Evolutionary conservation across 345 rosid genomes (phyloP).

Genomic region (Pseudoturritis turrita): DNA sequence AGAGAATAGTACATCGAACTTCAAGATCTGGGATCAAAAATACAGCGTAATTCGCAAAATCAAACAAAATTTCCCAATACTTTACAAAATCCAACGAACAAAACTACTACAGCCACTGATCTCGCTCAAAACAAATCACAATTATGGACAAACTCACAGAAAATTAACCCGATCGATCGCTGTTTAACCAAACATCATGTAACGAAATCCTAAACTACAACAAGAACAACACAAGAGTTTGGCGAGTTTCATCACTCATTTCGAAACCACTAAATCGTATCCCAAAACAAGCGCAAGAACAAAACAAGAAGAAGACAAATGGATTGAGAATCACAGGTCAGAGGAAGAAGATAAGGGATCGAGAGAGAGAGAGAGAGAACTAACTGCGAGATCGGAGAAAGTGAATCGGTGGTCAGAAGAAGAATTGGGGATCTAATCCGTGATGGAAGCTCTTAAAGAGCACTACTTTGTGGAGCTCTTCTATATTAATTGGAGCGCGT

Average conservation of each 20-base stretch:
- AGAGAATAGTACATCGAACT: neutral
- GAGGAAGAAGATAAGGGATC: neutral
- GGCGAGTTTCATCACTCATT: neutral
- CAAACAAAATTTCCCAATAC: neutral
- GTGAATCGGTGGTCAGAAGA: conserved; percentile 18
- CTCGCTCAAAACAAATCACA: conserved; percentile 1
- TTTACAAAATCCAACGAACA: neutral
- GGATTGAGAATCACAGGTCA: neutral
- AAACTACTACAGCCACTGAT: neutral
- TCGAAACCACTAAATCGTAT: neutral
- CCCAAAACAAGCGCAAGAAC: neutral
- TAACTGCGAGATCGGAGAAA: conserved; percentile 14
- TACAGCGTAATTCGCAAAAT: neutral
- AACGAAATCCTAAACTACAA: neutral
- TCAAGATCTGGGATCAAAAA: conserved; percentile 20
- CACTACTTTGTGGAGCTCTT: neutral
- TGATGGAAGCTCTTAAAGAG: conserved; percentile 16
- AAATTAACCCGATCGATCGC: neutral
- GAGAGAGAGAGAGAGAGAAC: neutral
- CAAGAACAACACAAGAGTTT: neutral
- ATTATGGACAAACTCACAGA: neutral
- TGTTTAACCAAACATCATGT: neutral
- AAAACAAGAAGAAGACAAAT: neutral
- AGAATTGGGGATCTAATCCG: conserved; percentile 26
- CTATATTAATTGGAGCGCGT: conserved; percentile 7